phyloP scores from a whole-genome alignment of 2,329 filamentous ascomycete genomes.

The Mycosphaerella sp. region DNA sequence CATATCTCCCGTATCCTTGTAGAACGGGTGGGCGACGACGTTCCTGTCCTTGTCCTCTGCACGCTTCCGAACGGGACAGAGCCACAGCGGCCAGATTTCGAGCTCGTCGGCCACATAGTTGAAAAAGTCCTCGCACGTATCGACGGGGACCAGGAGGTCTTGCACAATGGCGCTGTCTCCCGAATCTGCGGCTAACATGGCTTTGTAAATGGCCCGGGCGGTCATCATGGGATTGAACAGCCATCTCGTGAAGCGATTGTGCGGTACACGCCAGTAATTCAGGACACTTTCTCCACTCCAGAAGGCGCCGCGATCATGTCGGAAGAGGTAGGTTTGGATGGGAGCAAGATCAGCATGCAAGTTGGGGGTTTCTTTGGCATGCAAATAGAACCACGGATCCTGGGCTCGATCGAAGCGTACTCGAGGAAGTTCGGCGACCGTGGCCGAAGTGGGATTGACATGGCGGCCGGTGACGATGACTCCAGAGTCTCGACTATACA shows the following conservation, averaged over 20 bases:
- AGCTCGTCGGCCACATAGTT: conserved; percentile 44
- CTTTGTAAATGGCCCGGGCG: conserved; percentile 56
- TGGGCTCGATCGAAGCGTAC: conserved; percentile 47
- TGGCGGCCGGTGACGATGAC: conserved; percentile 39
- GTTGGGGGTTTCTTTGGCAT: conserved; percentile 38
- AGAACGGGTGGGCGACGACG: not conserved
- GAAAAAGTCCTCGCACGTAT: conserved; percentile 46
- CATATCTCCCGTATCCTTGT: not conserved
- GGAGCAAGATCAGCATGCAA: conserved; percentile 33
- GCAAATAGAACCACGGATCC: conserved; percentile 69
- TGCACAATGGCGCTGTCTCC: conserved; percentile 53
- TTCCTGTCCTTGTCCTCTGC: not conserved
- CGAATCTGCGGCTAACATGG: conserved; percentile 52
- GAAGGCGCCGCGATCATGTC: conserved; percentile 59
- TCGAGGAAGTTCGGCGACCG: not conserved
- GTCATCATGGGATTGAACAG: conserved; percentile 54
- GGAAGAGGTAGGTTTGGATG: conserved; percentile 50
- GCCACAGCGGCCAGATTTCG: conserved; percentile 52
- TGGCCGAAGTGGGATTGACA: not conserved
- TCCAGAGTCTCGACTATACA: conserved; percentile 39
- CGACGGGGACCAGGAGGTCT: conserved; percentile 53
- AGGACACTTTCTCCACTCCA: conserved; percentile 57
- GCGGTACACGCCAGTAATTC: conserved; percentile 53
- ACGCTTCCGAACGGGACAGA: conserved; percentile 42
- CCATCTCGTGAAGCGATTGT: conserved; percentile 53